phyloP scores from a whole-genome alignment of 768 basidiomycete species.

The Podaxis rugospora region DNA sequence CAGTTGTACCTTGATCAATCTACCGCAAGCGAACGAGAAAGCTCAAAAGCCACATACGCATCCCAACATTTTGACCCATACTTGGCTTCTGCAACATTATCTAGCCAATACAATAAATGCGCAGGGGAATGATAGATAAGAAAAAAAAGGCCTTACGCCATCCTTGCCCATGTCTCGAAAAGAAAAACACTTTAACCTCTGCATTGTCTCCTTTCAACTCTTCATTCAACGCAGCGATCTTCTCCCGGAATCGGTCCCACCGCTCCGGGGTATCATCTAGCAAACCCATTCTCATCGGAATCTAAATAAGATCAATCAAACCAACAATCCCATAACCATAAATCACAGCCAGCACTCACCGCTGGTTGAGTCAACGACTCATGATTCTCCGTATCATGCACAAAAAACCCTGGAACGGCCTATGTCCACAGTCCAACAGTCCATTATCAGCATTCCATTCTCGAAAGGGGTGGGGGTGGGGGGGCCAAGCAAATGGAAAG shows the following conservation, averaged over 20 bases:
- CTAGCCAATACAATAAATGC: constrained; percentile 25
- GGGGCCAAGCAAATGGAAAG: not conserved
- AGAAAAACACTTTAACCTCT: constrained; percentile 59
- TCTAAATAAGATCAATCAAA: constrained; percentile 24
- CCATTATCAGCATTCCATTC: no score
- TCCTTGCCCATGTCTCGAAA: constrained; percentile 72
- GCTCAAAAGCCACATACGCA: constrained; percentile 35
- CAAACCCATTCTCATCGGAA: constrained; percentile 59
- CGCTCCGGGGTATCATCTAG: constrained; percentile 42
- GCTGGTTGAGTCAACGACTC: constrained; percentile 1
- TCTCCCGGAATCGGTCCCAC: constrained; percentile 42
- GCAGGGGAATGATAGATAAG: not conserved
- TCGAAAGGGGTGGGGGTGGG: no score
- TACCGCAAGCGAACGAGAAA: not conserved
- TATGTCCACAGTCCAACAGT: not conserved
- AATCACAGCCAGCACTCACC: not conserved
- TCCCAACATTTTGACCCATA: constrained; percentile 62
- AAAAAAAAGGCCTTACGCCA: constrained; percentile 44
- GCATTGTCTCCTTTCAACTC: constrained; percentile 20
- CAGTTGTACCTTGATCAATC: not conserved
- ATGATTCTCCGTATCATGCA: constrained; percentile 3
- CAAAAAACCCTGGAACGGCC: constrained; percentile 9
- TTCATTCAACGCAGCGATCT: constrained; percentile 41
- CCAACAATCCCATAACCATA: not conserved
- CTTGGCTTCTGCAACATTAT: constrained; percentile 61